Evolutionary conservation across 129 eudicot genomes (phyloP).

Genomic region (Apium graveolens): DNA sequence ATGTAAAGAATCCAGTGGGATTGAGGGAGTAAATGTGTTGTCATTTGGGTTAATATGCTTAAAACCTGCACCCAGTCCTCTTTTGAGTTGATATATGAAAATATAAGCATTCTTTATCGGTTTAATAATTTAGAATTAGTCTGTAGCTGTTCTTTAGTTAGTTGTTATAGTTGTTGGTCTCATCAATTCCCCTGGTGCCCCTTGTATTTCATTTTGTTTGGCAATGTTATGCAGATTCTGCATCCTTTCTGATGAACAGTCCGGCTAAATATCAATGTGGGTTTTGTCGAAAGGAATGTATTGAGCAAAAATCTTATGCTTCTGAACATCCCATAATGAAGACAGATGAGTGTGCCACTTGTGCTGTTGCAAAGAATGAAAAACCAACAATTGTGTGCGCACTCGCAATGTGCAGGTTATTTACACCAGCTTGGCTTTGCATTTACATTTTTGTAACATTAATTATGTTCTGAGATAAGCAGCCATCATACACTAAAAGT

Average conservation of each 20-base stretch:
- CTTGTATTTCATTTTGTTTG: not conserved
- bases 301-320: constrained; percentile 54
- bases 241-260: constrained; percentile 41
- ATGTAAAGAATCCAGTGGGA: no score
- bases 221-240: constrained; percentile 46
- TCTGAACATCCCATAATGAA: constrained; percentile 54
- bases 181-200: not conserved
- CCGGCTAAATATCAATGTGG: constrained; percentile 77
- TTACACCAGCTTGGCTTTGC: not conserved
- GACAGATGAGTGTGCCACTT: constrained; percentile 56
- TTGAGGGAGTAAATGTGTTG: no score
- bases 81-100: no score
- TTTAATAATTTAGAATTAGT: no score
- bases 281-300: constrained; percentile 44
- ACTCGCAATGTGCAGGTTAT: not conserved
- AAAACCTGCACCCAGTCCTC: no score
- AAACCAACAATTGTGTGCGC: not conserved
- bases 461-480: not conserved
- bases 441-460: not conserved
- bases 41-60: no score
- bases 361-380: constrained; percentile 20
- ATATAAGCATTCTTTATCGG: no score
- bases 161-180: no score
- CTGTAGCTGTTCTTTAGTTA: not conserved
- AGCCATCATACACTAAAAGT: not conserved